These are phyloP conservation scores for Phialemoniopsis sp. DNA, from an alignment of 2,329 filamentous ascomycete genomes.

Conservation along the genomic window DNA sequence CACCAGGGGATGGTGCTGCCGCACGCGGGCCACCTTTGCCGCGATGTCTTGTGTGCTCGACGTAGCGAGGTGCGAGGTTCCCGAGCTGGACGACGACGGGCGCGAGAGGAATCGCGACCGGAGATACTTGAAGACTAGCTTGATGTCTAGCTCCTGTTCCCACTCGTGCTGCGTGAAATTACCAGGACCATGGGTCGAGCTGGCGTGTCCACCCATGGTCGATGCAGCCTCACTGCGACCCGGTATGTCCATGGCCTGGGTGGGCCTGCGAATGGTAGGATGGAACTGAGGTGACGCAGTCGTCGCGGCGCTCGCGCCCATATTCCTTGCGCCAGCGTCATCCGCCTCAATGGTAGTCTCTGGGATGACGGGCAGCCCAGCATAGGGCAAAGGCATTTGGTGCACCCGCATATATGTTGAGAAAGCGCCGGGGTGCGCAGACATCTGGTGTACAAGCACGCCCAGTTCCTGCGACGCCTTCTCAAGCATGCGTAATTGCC, in stretches of 20 bases:
- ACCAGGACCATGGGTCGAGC: constrained; percentile 7
- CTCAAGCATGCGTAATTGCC: constrained; percentile 78
- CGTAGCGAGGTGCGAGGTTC: constrained; percentile 42
- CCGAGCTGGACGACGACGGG: constrained; percentile 33
- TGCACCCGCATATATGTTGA: constrained; percentile 70
- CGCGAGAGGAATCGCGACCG: constrained; percentile 66
- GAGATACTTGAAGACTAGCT: constrained; percentile 86
- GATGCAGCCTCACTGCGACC: constrained; percentile 12
- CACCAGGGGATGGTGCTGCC: constrained; percentile 85
- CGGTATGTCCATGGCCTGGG: constrained; percentile 30
- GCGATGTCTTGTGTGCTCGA: constrained; percentile 60
- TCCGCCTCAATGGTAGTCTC: constrained; percentile 34
- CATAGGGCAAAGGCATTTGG: constrained; percentile 67
- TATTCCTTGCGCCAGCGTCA: too few species aligned
- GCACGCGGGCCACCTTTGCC: constrained; percentile 76
- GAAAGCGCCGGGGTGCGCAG: constrained; percentile 80
- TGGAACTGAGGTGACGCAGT: constrained; percentile 33
- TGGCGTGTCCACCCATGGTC: too few species aligned
- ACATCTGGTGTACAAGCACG: constrained; percentile 75
- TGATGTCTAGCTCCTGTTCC: constrained; percentile 88
- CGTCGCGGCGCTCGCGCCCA: too few species aligned
- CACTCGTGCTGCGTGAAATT: constrained; percentile 73
- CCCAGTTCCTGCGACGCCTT: constrained; percentile 85
- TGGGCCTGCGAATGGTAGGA: constrained; percentile 36
- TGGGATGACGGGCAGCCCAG: constrained; percentile 66